Conservation (phyloP, 257 asterid species). For the Solanum chilense region DNA sequence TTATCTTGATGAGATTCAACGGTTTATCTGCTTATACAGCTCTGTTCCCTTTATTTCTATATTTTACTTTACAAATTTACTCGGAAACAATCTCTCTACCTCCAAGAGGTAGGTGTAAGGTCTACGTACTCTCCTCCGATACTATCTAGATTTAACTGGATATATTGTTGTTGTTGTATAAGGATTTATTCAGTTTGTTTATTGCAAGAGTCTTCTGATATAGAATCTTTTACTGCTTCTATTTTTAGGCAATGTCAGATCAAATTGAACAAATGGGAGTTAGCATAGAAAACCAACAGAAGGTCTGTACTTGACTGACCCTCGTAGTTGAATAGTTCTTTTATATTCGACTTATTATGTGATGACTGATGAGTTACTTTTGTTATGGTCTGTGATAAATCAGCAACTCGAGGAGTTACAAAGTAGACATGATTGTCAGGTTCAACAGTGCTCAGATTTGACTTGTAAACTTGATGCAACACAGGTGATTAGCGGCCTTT, state of each 20-base stretch:
- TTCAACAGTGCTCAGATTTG: conserved; percentile 50
- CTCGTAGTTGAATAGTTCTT: not conserved
- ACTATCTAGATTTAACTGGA: not conserved
- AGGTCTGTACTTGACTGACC: conserved; percentile 20
- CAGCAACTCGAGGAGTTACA: conserved; percentile 64
- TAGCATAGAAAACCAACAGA: conserved; percentile 57
- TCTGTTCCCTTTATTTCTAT: not conserved
- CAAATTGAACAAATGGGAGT: conserved; percentile 76
- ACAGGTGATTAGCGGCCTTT: conserved; percentile 28
- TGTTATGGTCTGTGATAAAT: not conserved
- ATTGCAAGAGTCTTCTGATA: not conserved
- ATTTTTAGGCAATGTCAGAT: conserved; percentile 77
- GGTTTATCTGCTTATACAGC: not conserved
- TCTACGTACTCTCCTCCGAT: not conserved
- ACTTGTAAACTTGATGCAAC: conserved; percentile 48
- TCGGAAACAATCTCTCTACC: not conserved
- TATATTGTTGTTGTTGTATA: not conserved
- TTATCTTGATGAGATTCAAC: not conserved
- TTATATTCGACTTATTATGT: not conserved
- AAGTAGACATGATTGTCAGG: conserved; percentile 41
- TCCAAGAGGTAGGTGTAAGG: not conserved
- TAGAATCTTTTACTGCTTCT: not conserved
- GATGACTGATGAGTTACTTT: not conserved
- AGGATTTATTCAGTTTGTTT: not conserved
- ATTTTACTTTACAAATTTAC: not conserved